A percentile compares a stretch with the other conserved stretches of the same genome.
phyloP scores from a whole-genome alignment of 2,329 filamentous ascomycete genomes.

The Fusarium sterilihyphosum region DNA sequence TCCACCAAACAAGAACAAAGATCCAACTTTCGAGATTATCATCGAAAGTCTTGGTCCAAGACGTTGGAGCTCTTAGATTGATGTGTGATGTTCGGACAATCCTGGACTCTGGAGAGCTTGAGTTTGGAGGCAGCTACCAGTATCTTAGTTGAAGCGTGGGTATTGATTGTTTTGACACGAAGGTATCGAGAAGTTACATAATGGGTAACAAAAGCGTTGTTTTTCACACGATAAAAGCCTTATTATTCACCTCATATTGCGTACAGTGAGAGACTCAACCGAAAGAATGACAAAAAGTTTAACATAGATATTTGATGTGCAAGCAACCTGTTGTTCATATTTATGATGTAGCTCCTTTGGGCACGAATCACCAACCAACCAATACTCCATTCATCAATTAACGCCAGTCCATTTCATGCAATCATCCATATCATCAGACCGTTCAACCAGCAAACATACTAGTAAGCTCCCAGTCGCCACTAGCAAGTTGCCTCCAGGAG shows the following conservation, averaged over 20 bases:
- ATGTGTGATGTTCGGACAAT: not conserved
- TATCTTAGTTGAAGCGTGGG: not conserved
- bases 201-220: not conserved
- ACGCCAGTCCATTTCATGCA: slow-evolving; percentile 24
- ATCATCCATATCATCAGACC: slow-evolving; percentile 2
- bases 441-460: slow-evolving; percentile 42
- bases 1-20: not conserved
- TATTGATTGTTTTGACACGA: not conserved
- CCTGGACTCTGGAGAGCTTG: not conserved
- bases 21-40: not conserved
- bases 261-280: not conserved
- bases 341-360: slow-evolving; percentile 8
- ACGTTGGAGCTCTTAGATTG: not conserved
- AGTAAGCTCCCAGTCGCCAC: slow-evolving; percentile 43
- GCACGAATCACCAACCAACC: slow-evolving; percentile 18
- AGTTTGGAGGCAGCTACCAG: not conserved
- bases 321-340: not conserved
- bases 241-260: not conserved
- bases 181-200: not conserved
- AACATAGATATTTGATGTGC: not conserved
- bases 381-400: slow-evolving; percentile 31
- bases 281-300: not conserved
- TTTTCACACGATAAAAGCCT: not conserved
- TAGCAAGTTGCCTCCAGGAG: slow-evolving; percentile 43
- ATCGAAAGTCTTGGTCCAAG: not conserved